These are phyloP conservation scores for Gastrodia elata DNA, from an alignment of 106 monocot species.

Conservation along the genomic window DNA sequence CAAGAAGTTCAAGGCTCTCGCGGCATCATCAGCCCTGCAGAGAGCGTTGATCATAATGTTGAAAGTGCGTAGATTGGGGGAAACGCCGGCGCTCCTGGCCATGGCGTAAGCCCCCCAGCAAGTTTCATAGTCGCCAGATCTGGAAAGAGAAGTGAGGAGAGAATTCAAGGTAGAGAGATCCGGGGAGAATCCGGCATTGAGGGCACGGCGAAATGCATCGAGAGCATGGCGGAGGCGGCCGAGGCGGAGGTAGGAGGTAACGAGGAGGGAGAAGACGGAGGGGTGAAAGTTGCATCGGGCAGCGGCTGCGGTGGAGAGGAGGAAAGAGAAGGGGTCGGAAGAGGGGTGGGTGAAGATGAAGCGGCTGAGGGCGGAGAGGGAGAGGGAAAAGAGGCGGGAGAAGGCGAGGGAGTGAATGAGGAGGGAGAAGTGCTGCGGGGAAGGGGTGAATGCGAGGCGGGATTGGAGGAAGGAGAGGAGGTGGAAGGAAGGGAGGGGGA, in stretches of 20 bases:
- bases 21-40: conserved; percentile 34
- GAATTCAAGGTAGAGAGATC: conserved; percentile 36
- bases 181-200: conserved; percentile 23
- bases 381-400: conserved; percentile 29
- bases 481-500: conserved; percentile 41
- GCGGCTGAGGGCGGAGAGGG: conserved; percentile 33
- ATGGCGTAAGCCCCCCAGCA: conserved; percentile 56
- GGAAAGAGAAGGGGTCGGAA: conserved; percentile 27
- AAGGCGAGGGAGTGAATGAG: conserved; percentile 39
- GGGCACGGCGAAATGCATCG: conserved; percentile 18
- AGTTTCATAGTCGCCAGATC: conserved; percentile 2
- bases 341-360: conserved; percentile 19
- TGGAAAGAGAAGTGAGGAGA: conserved; percentile 34
- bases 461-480: conserved; percentile 35
- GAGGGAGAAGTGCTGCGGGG: conserved; percentile 30
- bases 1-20: conserved; percentile 49
- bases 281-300: conserved; percentile 22
- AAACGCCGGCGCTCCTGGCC: conserved; percentile 35
- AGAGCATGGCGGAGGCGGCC: conserved; percentile 26
- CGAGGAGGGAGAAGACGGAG: conserved; percentile 38
- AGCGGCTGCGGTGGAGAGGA: conserved; percentile 15
- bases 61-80: conserved; percentile 56
- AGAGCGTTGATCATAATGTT: conserved; percentile 60
- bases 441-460: background rate
- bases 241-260: conserved; percentile 31